Conservation (phyloP, 495 filamentous ascomycete species). For the Hypoxylon subgilvum region DNA sequence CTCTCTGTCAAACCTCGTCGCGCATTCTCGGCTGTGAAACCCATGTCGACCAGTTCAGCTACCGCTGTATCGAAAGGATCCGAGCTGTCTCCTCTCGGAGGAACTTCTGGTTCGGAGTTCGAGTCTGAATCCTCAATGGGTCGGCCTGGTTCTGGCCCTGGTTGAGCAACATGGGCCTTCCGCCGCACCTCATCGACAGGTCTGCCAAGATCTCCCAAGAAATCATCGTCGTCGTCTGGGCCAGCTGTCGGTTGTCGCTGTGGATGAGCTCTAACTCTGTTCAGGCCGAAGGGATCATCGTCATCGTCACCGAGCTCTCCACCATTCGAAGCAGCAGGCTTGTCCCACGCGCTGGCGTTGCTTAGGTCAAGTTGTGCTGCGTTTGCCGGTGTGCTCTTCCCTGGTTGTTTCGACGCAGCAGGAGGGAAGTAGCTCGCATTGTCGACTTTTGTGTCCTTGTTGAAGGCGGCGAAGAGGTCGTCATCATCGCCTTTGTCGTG, state of each 20-base stretch:
- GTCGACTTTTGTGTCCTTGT: constrained; percentile 63
- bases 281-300: constrained; percentile 91
- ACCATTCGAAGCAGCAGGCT: constrained; percentile 21
- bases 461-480: constrained; percentile 68
- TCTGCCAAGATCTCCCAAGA: constrained; percentile 83
- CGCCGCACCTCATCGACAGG: constrained; percentile 78
- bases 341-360: constrained; percentile 39
- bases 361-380: constrained; percentile 33
- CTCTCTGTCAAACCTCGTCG: constrained; percentile 78
- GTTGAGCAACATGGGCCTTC: constrained; percentile 48
- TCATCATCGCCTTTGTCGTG: constrained; percentile 54
- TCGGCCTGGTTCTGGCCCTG: constrained; percentile 52
- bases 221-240: constrained; percentile 86
- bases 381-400: constrained; percentile 37
- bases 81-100: constrained; percentile 39
- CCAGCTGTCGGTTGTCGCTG: constrained; percentile 43
- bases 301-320: constrained; percentile 59
- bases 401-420: constrained; percentile 41
- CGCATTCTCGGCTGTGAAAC: constrained; percentile 83
- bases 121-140: constrained; percentile 53
- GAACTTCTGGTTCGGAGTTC: constrained; percentile 46
- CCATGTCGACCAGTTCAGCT: constrained; percentile 93
- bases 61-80: constrained; percentile 80
- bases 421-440: constrained; percentile 66
- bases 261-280: constrained; percentile 56